Percentiles rank a stretch among this genome's conserved stretches.
Conservation (phyloP, 2,329 filamentous ascomycete genomes). For the Anisogramma anomala region DNA sequence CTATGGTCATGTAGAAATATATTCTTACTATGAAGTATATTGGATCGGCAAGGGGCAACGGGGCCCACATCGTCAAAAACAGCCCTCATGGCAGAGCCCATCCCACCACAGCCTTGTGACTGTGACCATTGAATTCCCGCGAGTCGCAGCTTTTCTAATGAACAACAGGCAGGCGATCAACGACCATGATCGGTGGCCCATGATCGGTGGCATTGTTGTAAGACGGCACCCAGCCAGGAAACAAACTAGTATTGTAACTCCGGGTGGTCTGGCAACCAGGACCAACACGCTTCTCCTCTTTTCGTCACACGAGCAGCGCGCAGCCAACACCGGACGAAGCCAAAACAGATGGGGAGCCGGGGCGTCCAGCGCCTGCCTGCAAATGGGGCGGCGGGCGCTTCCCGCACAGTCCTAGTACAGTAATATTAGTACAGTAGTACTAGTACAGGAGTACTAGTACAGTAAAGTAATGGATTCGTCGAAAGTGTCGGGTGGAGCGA, state of each 20-base stretch:
- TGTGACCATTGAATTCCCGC: slow-evolving; percentile 1
- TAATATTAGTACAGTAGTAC: no score
- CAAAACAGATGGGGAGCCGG: neutral
- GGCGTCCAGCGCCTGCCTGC: neutral
- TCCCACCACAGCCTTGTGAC: slow-evolving; percentile 5
- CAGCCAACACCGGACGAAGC: neutral
- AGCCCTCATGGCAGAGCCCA: neutral
- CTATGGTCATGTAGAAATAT: slow-evolving; percentile 10
- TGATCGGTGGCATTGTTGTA: neutral
- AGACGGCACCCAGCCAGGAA: neutral
- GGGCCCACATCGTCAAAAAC: slow-evolving; percentile 6
- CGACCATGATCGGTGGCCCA: neutral
- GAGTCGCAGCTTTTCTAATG: neutral
- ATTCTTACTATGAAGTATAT: slow-evolving; percentile 9
- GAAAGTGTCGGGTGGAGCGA: slow-evolving; percentile 10
- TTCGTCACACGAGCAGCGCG: slow-evolving; percentile 1
- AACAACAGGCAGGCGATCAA: neutral
- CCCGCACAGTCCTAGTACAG: neutral
- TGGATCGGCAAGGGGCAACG: slow-evolving; percentile 11
- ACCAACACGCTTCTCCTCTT: neutral
- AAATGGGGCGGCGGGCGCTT: neutral
- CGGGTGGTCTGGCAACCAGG: neutral
- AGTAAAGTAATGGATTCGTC: neutral
- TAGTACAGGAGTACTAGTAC: no score
- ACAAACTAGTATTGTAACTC: neutral